Evolutionary conservation across 2,329 filamentous ascomycete genomes (phyloP), one percentile per base, ranked within the genome.

Genomic region (Botrytis elliptica): DNA sequence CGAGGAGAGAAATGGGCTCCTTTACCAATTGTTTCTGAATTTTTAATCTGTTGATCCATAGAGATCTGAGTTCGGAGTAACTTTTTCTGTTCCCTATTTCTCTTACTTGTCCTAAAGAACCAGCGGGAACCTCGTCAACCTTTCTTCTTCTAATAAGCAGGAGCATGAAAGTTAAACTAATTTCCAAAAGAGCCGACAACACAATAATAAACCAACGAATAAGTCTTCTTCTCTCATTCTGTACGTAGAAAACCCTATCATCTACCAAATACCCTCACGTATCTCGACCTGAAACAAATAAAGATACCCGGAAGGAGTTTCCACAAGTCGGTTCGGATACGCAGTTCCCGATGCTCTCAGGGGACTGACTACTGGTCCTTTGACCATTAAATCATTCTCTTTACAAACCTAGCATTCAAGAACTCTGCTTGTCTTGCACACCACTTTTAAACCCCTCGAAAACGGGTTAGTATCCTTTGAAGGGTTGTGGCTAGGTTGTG

Each of bases 161-260:
- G n/a, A 57, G n/a, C 7, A 40, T 60, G 7, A 36, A 33, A 33
- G 33, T 33, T 33, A 33, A 36, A 36, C 33, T 6, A 10, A 60
- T 14, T 22, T 36, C 2, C 1, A 36, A 36, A 38, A 60, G 20
- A 60, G 10, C 9, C 3, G 36, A 36, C 0, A 40, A 25, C 22
- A 60, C 33, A 62, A 38, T 1, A 40, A 38, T n/a, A 40, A 12
- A 62, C 7, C 25, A 22, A 8, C 36, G 2, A 16, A 12, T 2
- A 52, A 14, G 3, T 14, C 12, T 14, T 4, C 33, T 38, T 22
- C 3, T 8, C 36, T 14, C 1, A 12, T 14, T 38, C 9, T 14
- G 10, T 5, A 25, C 9, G 18, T 7, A 36, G 0, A 22, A 12
- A 22, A 20, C 2, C 29, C 8, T 10, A 12, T 22, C 4, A 20